Base-by-base conservation (phyloP, 2,329 filamentous ascomycete species). In the Arthroderma sp. region DNA sequence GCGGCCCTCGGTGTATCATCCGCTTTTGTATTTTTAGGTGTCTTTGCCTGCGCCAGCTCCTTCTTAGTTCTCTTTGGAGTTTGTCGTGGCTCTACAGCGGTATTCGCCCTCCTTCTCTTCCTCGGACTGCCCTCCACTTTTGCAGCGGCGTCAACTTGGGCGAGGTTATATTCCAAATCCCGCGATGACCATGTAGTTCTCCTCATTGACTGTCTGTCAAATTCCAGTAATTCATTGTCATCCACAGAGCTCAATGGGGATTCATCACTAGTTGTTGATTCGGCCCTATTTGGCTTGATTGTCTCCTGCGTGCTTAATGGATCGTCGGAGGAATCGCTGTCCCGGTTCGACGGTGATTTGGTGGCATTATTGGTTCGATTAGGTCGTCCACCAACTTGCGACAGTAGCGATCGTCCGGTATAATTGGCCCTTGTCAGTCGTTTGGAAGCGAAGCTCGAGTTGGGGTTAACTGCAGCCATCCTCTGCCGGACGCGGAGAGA, bases 211-310 rank as follows among this genome's bases (percentile, higher is more conserved):
- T 31, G 11, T 28, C 42, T 40, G n/a, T 41, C 43, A 6, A 47
- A 37, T 2, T 41, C 41, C 6, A 47, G 45, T 6, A 46, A 44
- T n/a, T 36, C 4, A 29, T 44, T 36, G 6, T 38, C 38, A 10
- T 60, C 56, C 8, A 62, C 61, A 11, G 61, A 57, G 27, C 49
- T 58, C 2, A 59, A 61, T 4, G 59, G 22, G 3, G 62, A 63
- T 9, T 60, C 61, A 40, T 60, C 61, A 33, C 64, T 58, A 8
- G 55, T 62, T 4, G 52, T 59, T 3, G 58, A 59, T 39, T 56
- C 50, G 6, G 37, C 40, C 32, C 38, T 51, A 36, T 7, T 42
- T 36, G 32, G 53, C 38, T 27, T 45, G 9, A 39, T 46, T 47
- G 11, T 44, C 5, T 38, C 48, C 28, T 11, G 36, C 36, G 8